These are phyloP conservation scores for Eutypella sp. DNA, from an alignment of 2,329 filamentous ascomycete genomes.

Conservation along the genomic window DNA sequence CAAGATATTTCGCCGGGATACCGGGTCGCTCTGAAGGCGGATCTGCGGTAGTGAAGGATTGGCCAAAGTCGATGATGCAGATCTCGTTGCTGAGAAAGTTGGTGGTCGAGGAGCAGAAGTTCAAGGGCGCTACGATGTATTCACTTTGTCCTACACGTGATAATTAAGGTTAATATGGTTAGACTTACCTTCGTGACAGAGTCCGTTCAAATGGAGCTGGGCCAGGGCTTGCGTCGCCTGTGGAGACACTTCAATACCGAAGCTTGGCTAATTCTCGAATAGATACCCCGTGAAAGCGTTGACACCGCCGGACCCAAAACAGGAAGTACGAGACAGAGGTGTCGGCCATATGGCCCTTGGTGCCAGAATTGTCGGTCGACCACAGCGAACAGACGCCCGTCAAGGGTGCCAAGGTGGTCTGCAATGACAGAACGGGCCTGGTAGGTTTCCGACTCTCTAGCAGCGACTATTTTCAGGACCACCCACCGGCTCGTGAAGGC, in stretches of 20 bases:
- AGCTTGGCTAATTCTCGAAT: conserved; percentile 11
- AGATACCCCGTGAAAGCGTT: conserved; percentile 7
- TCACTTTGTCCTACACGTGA: conserved; percentile 12
- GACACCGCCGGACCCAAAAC: conserved; percentile 16
- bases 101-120: conserved; percentile 12
- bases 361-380: conserved; percentile 10
- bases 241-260: conserved; percentile 6
- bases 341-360: conserved; percentile 21
- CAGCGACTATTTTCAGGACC: conserved; percentile 19
- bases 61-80: conserved; percentile 6
- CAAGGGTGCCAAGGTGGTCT: background rate
- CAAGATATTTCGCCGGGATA: conserved; percentile 16
- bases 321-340: conserved; percentile 21
- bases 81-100: conserved; percentile 13
- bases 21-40: conserved; percentile 14
- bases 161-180: background rate
- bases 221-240: conserved; percentile 14
- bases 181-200: conserved; percentile 23
- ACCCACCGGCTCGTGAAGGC: conserved; percentile 9
- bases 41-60: conserved; percentile 10
- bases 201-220: conserved; percentile 13
- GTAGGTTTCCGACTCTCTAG: conserved; percentile 6
- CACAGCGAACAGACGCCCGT: conserved; percentile 3
- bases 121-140: conserved; percentile 17
- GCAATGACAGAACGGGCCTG: conserved; percentile 1